A percentile compares a stretch with the other conserved stretches of the same genome.
Evolutionary conservation across 2,329 filamentous ascomycete genomes (phyloP).

Genomic region (Penicillium sp.): DNA sequence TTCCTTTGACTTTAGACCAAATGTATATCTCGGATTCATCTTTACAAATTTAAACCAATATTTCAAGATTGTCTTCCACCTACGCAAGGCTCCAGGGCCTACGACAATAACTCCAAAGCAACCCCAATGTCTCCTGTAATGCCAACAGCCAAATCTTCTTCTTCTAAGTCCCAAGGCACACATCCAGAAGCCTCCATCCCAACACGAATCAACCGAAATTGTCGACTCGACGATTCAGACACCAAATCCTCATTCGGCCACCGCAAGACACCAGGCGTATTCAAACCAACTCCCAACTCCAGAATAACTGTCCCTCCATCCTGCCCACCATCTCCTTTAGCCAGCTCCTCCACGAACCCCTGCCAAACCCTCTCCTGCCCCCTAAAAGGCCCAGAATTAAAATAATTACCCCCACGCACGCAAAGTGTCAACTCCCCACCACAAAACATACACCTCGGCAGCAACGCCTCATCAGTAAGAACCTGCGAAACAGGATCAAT

Average conservation of each 20-base stretch:
- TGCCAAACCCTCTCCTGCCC: conserved; percentile 12
- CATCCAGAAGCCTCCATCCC: conserved; percentile 20
- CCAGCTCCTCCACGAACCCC: conserved; percentile 3
- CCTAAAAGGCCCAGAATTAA: conserved; percentile 16
- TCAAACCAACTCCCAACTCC: conserved; percentile 23
- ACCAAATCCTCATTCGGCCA: conserved; percentile 25
- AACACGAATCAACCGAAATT: conserved; percentile 16
- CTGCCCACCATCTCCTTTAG: neutral
- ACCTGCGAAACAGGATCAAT: conserved; percentile 15
- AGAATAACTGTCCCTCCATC: conserved; percentile 11
- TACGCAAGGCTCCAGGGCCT: neutral
- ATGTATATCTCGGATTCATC: neutral
- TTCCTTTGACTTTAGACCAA: neutral
- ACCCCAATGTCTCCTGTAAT: conserved; percentile 6
- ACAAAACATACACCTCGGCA: conserved; percentile 19
- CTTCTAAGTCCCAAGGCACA: conserved; percentile 21
- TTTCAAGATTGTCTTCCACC: neutral
- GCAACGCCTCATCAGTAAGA: conserved; percentile 9
- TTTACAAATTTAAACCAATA: neutral
- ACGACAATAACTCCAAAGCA: neutral
- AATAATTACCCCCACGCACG: conserved; percentile 23
- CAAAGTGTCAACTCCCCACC: conserved; percentile 19
- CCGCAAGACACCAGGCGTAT: conserved; percentile 22
- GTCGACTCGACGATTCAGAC: neutral
- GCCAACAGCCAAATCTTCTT: conserved; percentile 14